phyloP scores from a whole-genome alignment of 192 early-diverging fungal genomes.

The Podila minutissima region DNA sequence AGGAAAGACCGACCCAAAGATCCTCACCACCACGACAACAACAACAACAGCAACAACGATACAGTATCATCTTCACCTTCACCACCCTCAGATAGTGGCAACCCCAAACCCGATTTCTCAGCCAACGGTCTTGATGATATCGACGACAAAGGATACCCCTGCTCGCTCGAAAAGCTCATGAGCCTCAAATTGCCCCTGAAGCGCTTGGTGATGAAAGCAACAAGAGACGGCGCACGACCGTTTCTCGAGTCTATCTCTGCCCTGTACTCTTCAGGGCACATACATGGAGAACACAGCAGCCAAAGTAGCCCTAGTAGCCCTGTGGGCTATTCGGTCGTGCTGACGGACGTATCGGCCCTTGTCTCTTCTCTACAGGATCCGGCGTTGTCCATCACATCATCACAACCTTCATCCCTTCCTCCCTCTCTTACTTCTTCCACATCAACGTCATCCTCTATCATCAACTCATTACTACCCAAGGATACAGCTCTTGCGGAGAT shows the following conservation, averaged over 20 bases:
- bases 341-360: background rate
- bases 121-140: background rate
- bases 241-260: slow-evolving; percentile 43
- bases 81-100: too few species aligned
- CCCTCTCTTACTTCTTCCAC: background rate
- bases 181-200: slow-evolving; percentile 21
- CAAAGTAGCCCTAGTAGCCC: background rate
- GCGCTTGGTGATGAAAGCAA: slow-evolving; percentile 18
- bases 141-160: slow-evolving; percentile 14
- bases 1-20: too few species aligned
- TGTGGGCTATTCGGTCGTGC: background rate
- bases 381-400: background rate
- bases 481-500: too few species aligned
- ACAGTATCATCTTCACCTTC: too few species aligned
- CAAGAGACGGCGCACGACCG: slow-evolving; percentile 6
- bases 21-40: too few species aligned
- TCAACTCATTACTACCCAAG: background rate
- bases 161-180: slow-evolving; percentile 21
- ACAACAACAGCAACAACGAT: too few species aligned
- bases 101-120: background rate
- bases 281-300: background rate
- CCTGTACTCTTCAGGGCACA: slow-evolving; percentile 5
- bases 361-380: background rate
- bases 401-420: background rate
- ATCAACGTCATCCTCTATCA: background rate